These are phyloP conservation scores for Clarireedia paspali DNA, from an alignment of 2,329 filamentous ascomycete genomes.

Conservation along the genomic window DNA sequence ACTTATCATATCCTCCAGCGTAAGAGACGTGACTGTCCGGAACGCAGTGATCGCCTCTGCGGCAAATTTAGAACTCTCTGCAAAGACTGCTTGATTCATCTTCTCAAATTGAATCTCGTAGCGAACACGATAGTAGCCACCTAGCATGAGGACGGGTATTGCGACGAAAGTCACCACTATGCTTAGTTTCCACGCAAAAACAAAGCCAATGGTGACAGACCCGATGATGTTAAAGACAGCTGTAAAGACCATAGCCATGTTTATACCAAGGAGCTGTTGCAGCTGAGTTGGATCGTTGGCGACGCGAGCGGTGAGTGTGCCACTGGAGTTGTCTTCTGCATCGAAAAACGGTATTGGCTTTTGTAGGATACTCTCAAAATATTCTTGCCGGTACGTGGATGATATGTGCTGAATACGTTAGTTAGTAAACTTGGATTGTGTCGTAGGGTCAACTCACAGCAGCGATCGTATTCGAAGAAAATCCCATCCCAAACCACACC, in stretches of 20 bases:
- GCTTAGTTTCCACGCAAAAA: constrained; percentile 70
- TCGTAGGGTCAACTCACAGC: constrained; percentile 24
- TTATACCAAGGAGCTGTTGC: constrained; percentile 41
- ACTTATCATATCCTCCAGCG: constrained; percentile 51
- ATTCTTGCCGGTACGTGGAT: constrained; percentile 33
- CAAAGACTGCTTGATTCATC: constrained; percentile 50
- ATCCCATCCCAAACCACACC: constrained; percentile 27
- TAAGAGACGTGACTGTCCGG: constrained; percentile 52
- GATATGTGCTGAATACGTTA: constrained; percentile 14
- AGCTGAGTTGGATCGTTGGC: constrained; percentile 42
- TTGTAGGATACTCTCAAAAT: constrained; percentile 37
- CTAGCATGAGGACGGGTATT: constrained; percentile 41
- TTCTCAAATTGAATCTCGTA: constrained; percentile 49
- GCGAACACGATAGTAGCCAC: constrained; percentile 39
- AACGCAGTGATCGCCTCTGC: constrained; percentile 55
- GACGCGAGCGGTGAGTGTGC: constrained; percentile 39
- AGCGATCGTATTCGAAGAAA: constrained; percentile 33
- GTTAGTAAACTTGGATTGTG: neutral
- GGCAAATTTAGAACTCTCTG: constrained; percentile 55
- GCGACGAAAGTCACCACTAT: constrained; percentile 57
- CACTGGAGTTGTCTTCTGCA: constrained; percentile 38
- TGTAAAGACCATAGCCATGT: constrained; percentile 48
- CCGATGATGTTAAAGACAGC: constrained; percentile 60
- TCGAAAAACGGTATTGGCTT: constrained; percentile 38
- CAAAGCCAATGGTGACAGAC: constrained; percentile 58